Evolutionary conservation across 2,329 filamentous ascomycete species (phyloP), one percentile per base, ranked within the genome.

Genomic region (Fusarium penzigii): DNA sequence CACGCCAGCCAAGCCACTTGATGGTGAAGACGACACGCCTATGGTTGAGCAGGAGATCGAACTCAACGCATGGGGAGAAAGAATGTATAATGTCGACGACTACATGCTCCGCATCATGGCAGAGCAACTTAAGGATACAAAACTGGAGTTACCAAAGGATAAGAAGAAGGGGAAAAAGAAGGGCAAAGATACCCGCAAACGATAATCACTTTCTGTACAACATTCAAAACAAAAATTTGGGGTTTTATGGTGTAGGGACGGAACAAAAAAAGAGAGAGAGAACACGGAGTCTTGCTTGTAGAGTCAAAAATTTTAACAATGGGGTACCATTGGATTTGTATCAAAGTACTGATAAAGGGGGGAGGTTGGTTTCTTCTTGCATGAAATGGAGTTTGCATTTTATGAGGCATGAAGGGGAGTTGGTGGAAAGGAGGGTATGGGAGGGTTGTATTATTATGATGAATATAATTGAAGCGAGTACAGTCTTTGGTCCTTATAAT

Each of bases 101-200:
- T 91, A 88, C 67, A 87, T 94, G 80, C 73, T 94, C 46, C 74
- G 75, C 36, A 81, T 83, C 50, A 90, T 92, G 85, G 79, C 80
- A 42, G 85, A 74, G 57, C 76, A 79, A 66, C 73, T 87, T 17
- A 80, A 81, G 62, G 76, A 80, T 44, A 83, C 82, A 20, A 77
- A 82, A 46, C 70, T 87, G 50, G 84, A 87, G 57, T 67, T 87
- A 29, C 85, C 85, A 6, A 84, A 79, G 70, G 84, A 87, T 62
- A 85, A 82, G 69, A 86, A 83, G 68, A 85, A 80, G 70, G 77
- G 77, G 36, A 86, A 82, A 70, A 84, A 76, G 55, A 79, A 78
- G 68, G 81, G 82, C 46, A 83, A 80, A 58, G 82, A 85, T 54
- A 81, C 74, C 39, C 72, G 82, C 53, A 83, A 83, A 65, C 64